phyloP scores from a whole-genome alignment of 768 basidiomycete species.

The Mycena maculata region DNA sequence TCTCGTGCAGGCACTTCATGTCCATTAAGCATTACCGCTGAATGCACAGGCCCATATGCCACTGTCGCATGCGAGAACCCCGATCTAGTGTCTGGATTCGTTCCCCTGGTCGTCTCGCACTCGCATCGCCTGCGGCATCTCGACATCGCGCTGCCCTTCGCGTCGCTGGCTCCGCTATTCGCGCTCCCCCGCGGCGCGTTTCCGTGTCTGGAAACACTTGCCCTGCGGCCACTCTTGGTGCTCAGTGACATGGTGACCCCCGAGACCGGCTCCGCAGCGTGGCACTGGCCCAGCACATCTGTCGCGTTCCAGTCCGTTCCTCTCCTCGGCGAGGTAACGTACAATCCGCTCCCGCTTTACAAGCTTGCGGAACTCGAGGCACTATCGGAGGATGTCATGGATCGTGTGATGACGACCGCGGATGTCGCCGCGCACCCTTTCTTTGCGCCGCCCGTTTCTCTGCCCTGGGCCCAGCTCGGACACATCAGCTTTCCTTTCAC shows the following conservation, averaged over 20 bases:
- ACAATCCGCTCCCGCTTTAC: background rate
- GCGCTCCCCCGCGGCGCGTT: constrained; percentile 4
- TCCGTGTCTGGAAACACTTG: constrained; percentile 2
- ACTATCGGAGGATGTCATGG: background rate
- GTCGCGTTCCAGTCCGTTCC: background rate
- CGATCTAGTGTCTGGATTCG: background rate
- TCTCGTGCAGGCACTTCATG: constrained; percentile 1
- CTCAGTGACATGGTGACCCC: background rate
- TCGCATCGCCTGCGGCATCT: constrained; percentile 8
- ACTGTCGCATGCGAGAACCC: background rate
- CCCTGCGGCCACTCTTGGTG: background rate
- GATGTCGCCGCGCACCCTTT: background rate
- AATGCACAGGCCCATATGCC: constrained; percentile 6
- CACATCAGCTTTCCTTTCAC: constrained; percentile 4
- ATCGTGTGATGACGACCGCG: background rate
- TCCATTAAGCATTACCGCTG: constrained; percentile 7
- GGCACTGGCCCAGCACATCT: constrained; percentile 17
- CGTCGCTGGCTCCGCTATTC: background rate
- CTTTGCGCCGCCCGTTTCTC: constrained; percentile 6
- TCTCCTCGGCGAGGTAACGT: background rate
- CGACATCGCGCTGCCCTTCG: constrained; percentile 1
- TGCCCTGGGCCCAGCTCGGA: constrained; percentile 22
- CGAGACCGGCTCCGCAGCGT: background rate
- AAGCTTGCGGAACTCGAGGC: constrained; percentile 4
- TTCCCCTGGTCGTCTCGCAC: constrained; percentile 5